Evolutionary conservation across 1,284 basidiomycete species (phyloP).

Genomic region (Rugosomyces carneus): DNA sequence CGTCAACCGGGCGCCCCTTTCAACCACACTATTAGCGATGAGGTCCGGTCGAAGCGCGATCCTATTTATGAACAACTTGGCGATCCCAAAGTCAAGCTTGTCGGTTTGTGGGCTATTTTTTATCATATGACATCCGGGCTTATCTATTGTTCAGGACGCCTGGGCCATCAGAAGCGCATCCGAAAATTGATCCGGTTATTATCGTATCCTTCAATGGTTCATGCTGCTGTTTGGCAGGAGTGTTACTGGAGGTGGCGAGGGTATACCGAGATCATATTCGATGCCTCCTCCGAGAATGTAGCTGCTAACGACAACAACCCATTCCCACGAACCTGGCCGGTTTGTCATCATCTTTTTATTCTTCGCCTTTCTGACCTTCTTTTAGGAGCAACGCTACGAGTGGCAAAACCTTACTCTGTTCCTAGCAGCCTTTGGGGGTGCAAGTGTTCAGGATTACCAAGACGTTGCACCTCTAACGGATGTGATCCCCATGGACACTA

Average conservation of each 20-base stretch:
- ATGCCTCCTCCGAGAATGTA: conserved; percentile 20
- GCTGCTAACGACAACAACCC: conserved; percentile 16
- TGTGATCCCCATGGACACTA: conserved; percentile 51
- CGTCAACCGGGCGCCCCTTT: conserved; percentile 49
- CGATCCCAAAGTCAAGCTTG: conserved; percentile 60
- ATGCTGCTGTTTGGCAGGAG: conserved; percentile 78
- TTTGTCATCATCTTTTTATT: conserved; percentile 7
- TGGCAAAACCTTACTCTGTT: conserved; percentile 89
- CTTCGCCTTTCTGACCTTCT: neutral
- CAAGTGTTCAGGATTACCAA: conserved; percentile 52
- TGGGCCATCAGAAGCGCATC: conserved; percentile 77
- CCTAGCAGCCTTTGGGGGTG: conserved; percentile 69
- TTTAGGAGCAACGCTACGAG: conserved; percentile 67
- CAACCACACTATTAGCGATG: conserved; percentile 44
- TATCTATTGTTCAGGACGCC: conserved; percentile 39
- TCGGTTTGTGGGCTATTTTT: conserved; percentile 44
- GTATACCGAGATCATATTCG: conserved; percentile 44
- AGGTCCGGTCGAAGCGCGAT: conserved; percentile 60
- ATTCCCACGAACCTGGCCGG: conserved; percentile 20
- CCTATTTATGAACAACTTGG: conserved; percentile 74
- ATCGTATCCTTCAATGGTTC: conserved; percentile 55
- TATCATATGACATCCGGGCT: neutral
- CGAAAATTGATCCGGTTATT: conserved; percentile 65
- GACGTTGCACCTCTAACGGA: conserved; percentile 43
- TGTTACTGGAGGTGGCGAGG: conserved; percentile 66